These are phyloP conservation scores for Entomortierella chlamydospora DNA, from an alignment of 192 early-diverging fungal genomes.

Conservation along the genomic window DNA sequence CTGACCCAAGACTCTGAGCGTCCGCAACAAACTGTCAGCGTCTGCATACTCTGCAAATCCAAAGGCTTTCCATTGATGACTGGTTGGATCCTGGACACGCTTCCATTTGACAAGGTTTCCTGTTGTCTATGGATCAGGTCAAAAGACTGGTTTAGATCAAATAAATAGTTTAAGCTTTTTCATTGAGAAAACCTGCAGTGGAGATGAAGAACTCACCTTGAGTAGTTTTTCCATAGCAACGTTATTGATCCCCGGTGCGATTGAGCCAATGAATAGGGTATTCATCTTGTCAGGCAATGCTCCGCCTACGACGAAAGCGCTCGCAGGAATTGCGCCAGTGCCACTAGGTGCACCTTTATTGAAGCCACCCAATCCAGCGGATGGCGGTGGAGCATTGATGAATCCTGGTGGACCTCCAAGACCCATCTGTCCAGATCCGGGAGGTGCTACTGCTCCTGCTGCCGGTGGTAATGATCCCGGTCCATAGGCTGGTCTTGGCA, in stretches of 20 bases:
- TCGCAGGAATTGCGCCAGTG: background rate
- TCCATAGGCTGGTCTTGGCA: slow-evolving; percentile 24
- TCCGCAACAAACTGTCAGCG: slow-evolving; percentile 70
- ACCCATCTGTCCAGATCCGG: slow-evolving; percentile 17
- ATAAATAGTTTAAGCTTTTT: slow-evolving; percentile 6
- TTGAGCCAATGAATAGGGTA: slow-evolving; percentile 77
- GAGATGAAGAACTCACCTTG: slow-evolving; percentile 66
- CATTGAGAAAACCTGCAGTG: slow-evolving; percentile 1
- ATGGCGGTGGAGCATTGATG: background rate
- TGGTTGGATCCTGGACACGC: slow-evolving; percentile 70
- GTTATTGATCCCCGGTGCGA: slow-evolving; percentile 75
- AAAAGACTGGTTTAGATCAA: background rate
- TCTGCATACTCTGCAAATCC: slow-evolving; percentile 81
- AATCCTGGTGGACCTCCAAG: slow-evolving; percentile 13
- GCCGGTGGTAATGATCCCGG: slow-evolving; percentile 25
- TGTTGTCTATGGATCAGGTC: slow-evolving; percentile 64
- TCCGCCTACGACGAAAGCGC: slow-evolving; percentile 28
- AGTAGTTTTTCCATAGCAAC: slow-evolving; percentile 74
- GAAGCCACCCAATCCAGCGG: background rate
- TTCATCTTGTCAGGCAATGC: slow-evolving; percentile 68
- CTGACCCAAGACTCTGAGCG: slow-evolving; percentile 73
- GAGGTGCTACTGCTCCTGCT: background rate
- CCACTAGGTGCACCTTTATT: slow-evolving; percentile 2
- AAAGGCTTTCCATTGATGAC: slow-evolving; percentile 67
- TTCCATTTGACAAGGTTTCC: slow-evolving; percentile 77